Base-by-base conservation (phyloP, 2,329 filamentous ascomycete species). In the Nemania diffusa region DNA sequence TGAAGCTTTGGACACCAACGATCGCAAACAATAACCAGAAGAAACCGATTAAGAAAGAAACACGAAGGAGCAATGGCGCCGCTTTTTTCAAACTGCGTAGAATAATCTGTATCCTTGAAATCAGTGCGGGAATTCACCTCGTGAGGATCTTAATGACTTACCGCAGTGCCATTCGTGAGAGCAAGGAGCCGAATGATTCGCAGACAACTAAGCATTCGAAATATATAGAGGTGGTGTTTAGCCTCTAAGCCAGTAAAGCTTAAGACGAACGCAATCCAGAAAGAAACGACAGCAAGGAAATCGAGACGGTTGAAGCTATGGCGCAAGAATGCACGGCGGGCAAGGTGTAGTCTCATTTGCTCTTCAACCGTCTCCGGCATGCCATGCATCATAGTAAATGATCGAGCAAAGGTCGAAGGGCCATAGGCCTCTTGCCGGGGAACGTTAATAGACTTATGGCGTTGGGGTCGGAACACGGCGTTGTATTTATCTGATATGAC, bases 1-100 rank as follows among this genome's bases (percentile, higher is more conserved):
- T 95, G 83, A 99, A 99, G 80, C 92, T 97, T 78, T 99, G 97
- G 24, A 99, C 92, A 5, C 96, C 97, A 65, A 99, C 90, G 69
- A 99, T 97, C 42, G 94, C 96, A 81, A 99, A 99, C 11, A 98
- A 82, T 48, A 99, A 86, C 96, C 96, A 99, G 81, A 99, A 99
- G 81, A 99, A 99, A 15, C 92, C 88, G 72, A 99, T 94, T 24
- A 99, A 84, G 77, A 99, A 97, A 1, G 93, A 94, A 34, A 99
- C 94, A 69, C 97, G 93, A 27, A 97, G 88, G 26, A 99, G 88
- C 40, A 97, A 84, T 1, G 97, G 96, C 0, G 95, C 93, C 1
- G 96, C 94, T 77, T 97, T 97, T 78, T 99, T 99, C 68, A 99
- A 80, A 85, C 95, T 98, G 78, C 93, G 88, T 51, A 99, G 83